Conservation (phyloP, 2,329 filamentous ascomycete species). For the Fusarium buharicum region DNA sequence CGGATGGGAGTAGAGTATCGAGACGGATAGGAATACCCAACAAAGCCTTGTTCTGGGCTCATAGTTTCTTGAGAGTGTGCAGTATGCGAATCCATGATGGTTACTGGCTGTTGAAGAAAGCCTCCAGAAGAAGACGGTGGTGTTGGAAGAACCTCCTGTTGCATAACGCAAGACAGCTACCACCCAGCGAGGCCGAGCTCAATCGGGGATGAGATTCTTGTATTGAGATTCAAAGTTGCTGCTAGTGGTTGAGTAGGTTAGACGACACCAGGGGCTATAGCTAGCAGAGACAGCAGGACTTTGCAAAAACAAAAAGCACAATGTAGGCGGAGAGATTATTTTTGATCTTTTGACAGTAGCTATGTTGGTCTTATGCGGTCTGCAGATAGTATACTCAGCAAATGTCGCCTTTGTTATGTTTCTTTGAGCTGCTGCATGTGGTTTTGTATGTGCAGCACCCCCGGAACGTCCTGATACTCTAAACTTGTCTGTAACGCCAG, state of each 20-base stretch:
- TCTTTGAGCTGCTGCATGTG: conserved; percentile 40
- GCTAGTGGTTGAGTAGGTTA: conserved; percentile 9
- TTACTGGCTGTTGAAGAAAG: conserved; percentile 21
- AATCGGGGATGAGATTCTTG: neutral
- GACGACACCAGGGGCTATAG: conserved; percentile 8
- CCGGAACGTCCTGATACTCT: conserved; percentile 25
- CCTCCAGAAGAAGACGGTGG: conserved; percentile 55
- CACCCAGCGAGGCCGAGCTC: conserved; percentile 7
- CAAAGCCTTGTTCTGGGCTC: conserved; percentile 16
- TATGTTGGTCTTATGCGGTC: conserved; percentile 35
- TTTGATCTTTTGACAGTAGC: conserved; percentile 38
- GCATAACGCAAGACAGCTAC: conserved; percentile 47
- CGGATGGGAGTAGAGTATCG: conserved; percentile 37
- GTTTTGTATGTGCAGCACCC: conserved; percentile 36
- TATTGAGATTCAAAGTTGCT: conserved; percentile 3
- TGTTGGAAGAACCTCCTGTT: conserved; percentile 55
- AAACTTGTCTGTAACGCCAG: conserved; percentile 34
- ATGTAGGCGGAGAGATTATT: conserved; percentile 19
- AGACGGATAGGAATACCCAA: conserved; percentile 18
- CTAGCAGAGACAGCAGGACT: conserved; percentile 5
- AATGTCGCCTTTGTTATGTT: conserved; percentile 38
- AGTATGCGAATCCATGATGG: conserved; percentile 31
- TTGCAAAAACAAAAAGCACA: conserved; percentile 22
- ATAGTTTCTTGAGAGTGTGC: conserved; percentile 28
- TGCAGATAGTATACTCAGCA: conserved; percentile 24